Conservation (phyloP, 2,329 filamentous ascomycete species). For the Aspergillus aculeatus region DNA sequence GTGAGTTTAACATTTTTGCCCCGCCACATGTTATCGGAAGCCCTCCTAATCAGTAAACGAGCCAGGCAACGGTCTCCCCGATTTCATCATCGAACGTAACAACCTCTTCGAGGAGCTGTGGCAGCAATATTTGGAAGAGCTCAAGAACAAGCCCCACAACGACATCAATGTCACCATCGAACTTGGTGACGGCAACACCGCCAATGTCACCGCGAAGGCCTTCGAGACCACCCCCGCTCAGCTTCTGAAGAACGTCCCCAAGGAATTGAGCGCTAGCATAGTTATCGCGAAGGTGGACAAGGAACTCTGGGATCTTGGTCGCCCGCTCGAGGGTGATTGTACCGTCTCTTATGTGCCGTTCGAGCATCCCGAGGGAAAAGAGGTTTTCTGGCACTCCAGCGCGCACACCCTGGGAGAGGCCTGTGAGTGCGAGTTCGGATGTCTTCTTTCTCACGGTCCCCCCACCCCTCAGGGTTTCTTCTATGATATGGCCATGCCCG, state of each 20-base stretch:
- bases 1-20: slow-evolving; percentile 28
- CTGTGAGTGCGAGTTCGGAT: slow-evolving; percentile 84
- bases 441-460: slow-evolving; percentile 89
- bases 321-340: slow-evolving; percentile 85
- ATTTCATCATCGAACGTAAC: slow-evolving; percentile 80
- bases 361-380: slow-evolving; percentile 72
- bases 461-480: slow-evolving; percentile 92
- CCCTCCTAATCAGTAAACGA: slow-evolving; percentile 26
- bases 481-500: slow-evolving; percentile 89
- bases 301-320: slow-evolving; percentile 87
- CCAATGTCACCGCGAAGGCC: slow-evolving; percentile 62
- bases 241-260: slow-evolving; percentile 75
- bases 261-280: slow-evolving; percentile 75
- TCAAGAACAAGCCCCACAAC: slow-evolving; percentile 52
- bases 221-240: slow-evolving; percentile 91
- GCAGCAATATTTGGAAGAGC: slow-evolving; percentile 75
- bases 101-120: slow-evolving; percentile 86
- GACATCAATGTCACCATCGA: slow-evolving; percentile 52
- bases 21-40: slow-evolving; percentile 34
- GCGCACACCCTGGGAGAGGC: slow-evolving; percentile 96
- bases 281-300: slow-evolving; percentile 80
- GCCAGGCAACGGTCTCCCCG: slow-evolving; percentile 53
- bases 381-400: slow-evolving; percentile 97
- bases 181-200: slow-evolving; percentile 42
- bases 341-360: slow-evolving; percentile 83